Percentiles rank a stretch among this genome's conserved stretches.
Conservation (phyloP, 805 yeast species). For the Pichia cephalocereana region DNA sequence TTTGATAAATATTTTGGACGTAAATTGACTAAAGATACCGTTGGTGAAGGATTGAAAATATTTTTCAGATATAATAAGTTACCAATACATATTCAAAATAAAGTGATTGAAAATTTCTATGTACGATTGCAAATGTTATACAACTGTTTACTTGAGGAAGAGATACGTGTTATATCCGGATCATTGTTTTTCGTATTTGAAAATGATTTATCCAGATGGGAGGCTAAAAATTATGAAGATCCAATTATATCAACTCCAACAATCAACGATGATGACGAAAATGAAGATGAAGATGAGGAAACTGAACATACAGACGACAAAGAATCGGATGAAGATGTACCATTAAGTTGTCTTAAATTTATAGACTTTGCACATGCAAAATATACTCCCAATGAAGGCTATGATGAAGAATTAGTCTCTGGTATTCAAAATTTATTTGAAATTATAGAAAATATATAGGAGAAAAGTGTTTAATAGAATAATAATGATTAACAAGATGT, state of each 20-base stretch:
- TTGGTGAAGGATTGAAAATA: constrained; percentile 35
- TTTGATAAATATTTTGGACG: constrained; percentile 53
- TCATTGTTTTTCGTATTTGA: constrained; percentile 71
- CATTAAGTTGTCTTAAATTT: constrained; percentile 51
- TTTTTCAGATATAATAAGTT: constrained; percentile 35
- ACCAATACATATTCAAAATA: constrained; percentile 23
- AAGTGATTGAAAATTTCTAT: constrained; percentile 37
- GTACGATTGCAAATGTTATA: constrained; percentile 58
- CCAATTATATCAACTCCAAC: constrained; percentile 20
- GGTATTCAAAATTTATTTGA: constrained; percentile 60
- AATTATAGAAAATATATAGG: constrained; percentile 27
- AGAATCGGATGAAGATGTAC: constrained; percentile 25
- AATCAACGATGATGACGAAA: constrained; percentile 28
- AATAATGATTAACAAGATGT: no score
- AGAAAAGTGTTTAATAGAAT: no score
- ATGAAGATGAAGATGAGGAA: constrained; percentile 20
- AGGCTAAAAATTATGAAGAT: constrained; percentile 32
- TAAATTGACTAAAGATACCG: constrained; percentile 33
- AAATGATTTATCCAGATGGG: constrained; percentile 51
- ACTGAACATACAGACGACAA: constrained; percentile 19
- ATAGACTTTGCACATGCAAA: constrained; percentile 91
- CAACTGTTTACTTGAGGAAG: constrained; percentile 53
- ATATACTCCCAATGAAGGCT: constrained; percentile 50
- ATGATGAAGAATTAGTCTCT: constrained; percentile 58
- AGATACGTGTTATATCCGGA: constrained; percentile 59